A percentile compares a stretch with the other conserved stretches of the same genome.
Evolutionary conservation across 345 rosid genomes (phyloP).

Genomic region (Populus euphratica): DNA sequence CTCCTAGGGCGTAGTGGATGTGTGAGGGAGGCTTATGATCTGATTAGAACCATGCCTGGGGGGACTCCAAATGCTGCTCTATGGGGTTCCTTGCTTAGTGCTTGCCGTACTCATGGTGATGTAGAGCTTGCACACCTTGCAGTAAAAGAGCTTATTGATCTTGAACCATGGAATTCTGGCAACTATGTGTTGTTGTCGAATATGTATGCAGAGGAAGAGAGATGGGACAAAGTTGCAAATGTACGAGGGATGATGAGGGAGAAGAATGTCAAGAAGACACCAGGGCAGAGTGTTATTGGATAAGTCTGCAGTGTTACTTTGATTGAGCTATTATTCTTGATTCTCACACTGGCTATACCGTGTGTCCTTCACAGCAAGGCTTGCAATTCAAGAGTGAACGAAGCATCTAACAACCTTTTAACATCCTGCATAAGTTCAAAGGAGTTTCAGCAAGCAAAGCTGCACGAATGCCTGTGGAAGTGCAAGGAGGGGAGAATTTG

Average conservation of each 20-base stretch:
- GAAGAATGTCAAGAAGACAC: conserved; percentile 39
- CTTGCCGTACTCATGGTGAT: conserved; percentile 62
- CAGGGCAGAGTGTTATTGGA: conserved; percentile 44
- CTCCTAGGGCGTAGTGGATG: conserved; percentile 57
- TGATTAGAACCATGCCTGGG: conserved; percentile 46
- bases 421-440: too few species aligned
- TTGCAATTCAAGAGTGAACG: background rate
- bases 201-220: conserved; percentile 63
- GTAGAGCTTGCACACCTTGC: conserved; percentile 54
- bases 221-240: conserved; percentile 64
- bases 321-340: background rate
- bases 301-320: background rate
- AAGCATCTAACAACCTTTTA: background rate
- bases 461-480: too few species aligned
- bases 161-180: conserved; percentile 68
- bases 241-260: conserved; percentile 51
- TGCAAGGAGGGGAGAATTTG: too few species aligned
- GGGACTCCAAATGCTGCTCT: conserved; percentile 45
- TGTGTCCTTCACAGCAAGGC: background rate
- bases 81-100: conserved; percentile 71
- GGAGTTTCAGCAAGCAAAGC: too few species aligned
- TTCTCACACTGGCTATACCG: background rate
- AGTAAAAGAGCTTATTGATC: conserved; percentile 45
- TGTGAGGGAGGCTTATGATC: conserved; percentile 53
- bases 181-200: conserved; percentile 66